Base-by-base conservation (phyloP, 2,329 filamentous ascomycete species). In the Aspergillus tamarii region DNA sequence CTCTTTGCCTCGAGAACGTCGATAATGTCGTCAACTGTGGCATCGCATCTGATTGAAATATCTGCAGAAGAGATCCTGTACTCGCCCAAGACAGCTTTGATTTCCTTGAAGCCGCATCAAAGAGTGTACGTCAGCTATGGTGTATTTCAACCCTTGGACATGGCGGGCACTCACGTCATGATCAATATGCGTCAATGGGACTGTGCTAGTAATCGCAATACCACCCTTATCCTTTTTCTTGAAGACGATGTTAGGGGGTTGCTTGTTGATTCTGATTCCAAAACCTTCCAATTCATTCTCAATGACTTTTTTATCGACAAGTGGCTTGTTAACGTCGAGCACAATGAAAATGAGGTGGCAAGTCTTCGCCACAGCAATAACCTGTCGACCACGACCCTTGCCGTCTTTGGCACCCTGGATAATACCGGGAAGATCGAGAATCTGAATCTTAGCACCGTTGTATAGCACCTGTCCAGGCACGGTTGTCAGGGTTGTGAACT, bases 171-270 rank as follows among this genome's bases (percentile, higher is more conserved):
- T 72, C 72, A 84, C 83, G 75, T 96, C 95, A 70, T 93, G 86
- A 77, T 95, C 92, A 74, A 99, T 97, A 80, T 99, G 93, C 28
- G 91, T 91, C 70, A 99, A 84, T 6, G 94, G 93, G 52, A 95
- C 90, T 2, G 95, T 99, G 80, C 88, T 95, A n/a, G 94, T 97
- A 75, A 99, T 95, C 75, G 92, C 94, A 75, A 99, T 88, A 41
- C 95, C 95, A 71, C 95, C 95, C 83, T 98, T 98, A 81, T 99
- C 95, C 85, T 99, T 99, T 85, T 99, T 99, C 82, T 90, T 96
- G 85, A 97, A 97, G n/a, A 95, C 92, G 74, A 99, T 99, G 78
- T 99, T 99, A 46, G 95, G 95, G 30, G 95, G 95, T 72, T 89
- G 83, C 84, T 98, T 99, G 85, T 99, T 99, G 84, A 98, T 94